Conservation (phyloP, 805 yeast species). For the Spathaspora boniae region DNA sequence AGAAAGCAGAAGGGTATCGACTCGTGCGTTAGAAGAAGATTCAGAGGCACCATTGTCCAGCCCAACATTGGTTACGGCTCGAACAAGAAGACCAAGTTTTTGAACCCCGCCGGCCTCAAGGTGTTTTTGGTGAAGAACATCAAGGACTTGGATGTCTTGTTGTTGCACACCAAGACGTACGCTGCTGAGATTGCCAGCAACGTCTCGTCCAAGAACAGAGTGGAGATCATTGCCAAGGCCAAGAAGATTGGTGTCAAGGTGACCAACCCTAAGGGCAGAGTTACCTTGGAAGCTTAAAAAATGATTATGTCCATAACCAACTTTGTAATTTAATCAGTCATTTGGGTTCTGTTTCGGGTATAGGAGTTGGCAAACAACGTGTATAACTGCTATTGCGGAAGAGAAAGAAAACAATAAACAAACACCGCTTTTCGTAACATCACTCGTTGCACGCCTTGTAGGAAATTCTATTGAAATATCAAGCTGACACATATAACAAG, state of each 20-base stretch:
- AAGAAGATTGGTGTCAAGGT: conserved; percentile 98
- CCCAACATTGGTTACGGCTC: conserved; percentile 99
- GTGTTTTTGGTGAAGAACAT: conserved; percentile 89
- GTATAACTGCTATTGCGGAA: too few relatives aligned
- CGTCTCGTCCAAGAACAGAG: conserved; percentile 98
- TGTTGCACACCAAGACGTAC: conserved; percentile 96
- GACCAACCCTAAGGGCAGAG: conserved; percentile 99
- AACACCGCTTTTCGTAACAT: too few relatives aligned
- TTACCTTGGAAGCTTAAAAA: conserved; percentile 96
- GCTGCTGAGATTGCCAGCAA: conserved; percentile 99
- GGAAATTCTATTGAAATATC: too few relatives aligned
- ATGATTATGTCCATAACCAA: conserved; percentile 10
- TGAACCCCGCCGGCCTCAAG: conserved; percentile 98
- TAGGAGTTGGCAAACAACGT: too few relatives aligned
- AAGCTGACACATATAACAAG: neutral
- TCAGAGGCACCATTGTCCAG: conserved; percentile 98
- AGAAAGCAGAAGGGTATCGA: conserved; percentile 99
- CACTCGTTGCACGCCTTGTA: too few relatives aligned
- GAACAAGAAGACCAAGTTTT: conserved; percentile 96
- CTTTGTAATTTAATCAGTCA: too few relatives aligned
- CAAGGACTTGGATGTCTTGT: conserved; percentile 89
- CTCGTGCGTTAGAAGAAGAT: conserved; percentile 99
- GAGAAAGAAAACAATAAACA: too few relatives aligned
- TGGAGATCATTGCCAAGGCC: conserved; percentile 92
- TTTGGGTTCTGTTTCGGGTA: too few relatives aligned